Evolutionary conservation across 352 stramenopile species (phyloP), one percentile per base, ranked within the genome.

Genomic region (Globisporangium splendens): DNA sequence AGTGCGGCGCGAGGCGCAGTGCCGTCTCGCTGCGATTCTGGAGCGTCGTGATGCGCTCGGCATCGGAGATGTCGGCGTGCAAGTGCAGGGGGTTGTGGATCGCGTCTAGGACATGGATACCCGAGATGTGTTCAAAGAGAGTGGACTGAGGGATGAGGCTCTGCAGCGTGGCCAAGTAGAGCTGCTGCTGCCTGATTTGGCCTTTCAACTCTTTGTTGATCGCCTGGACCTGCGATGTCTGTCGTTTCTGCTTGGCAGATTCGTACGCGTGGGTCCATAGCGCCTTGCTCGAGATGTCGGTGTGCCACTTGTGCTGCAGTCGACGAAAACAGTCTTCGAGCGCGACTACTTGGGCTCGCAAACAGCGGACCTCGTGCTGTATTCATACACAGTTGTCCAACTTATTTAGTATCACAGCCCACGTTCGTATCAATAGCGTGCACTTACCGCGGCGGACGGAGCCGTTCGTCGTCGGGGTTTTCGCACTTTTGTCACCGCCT

Each of bases 11-110:
- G 0, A 70, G 46, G 0, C 62, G 54, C 28, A 86, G 46, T 5
- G 62, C 67, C 11, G 66, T 18, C 13, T 77, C 72, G 33, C 64
- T 68, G 48, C 80, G 75, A 1, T 42, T 46, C 18, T 73, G 44
- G 14, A 85, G 64, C 35, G 73, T 59, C 22, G 46, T 48, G 18
- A 72, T 49, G 11, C 75, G 69, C 44, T 76, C 61, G 1, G 20
- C 35, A 1, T 56, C 12, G 22, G 61, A 38, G 22, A 63, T 22
- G 21, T 62, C 39, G 28, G 28, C 28, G 15, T 18, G 38, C 22
- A 58, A 14, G 13, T 50, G n/a, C 28, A 63, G 48, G 18, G 38
- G 48, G n/a, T 15, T 18, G 24, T 63, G 56, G 31, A 63, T 46
- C 8, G 48, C 43, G 15, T 21, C 21, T 14, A 58, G 44, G 8